Conservation (phyloP, 805 yeast genomes). For the Schwanniomyces pseudopolymorphus region DNA sequence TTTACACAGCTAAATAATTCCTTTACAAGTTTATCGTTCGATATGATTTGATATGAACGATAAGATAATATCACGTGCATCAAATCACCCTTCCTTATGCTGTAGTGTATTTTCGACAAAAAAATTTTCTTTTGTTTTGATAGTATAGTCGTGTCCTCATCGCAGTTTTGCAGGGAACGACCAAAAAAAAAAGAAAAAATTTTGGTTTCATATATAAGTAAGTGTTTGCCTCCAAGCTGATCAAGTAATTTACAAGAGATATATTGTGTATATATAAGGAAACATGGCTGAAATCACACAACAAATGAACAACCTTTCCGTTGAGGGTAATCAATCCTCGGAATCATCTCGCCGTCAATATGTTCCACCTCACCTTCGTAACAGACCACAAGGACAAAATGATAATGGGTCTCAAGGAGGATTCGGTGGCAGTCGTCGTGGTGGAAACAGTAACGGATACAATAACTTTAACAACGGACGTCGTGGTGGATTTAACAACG, state of each 20-base stretch:
- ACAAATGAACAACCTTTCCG: slow-evolving; percentile 56
- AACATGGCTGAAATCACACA: slow-evolving; percentile 59
- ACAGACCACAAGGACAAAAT: slow-evolving; percentile 19
- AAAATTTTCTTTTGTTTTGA: not conserved
- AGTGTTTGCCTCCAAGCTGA: slow-evolving; percentile 1
- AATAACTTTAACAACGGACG: slow-evolving; percentile 21
- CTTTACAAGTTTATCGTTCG: too few relatives aligned
- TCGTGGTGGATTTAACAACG: slow-evolving; percentile 11
- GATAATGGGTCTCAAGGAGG: slow-evolving; percentile 14
- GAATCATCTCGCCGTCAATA: slow-evolving; percentile 33
- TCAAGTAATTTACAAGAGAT: not conserved
- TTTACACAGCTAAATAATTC: not conserved
- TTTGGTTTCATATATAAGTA: not conserved
- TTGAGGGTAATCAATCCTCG: slow-evolving; percentile 24
- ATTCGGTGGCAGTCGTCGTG: slow-evolving; percentile 14
- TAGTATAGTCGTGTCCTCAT: slow-evolving; percentile 1
- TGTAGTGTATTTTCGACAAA: not conserved
- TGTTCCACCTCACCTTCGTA: slow-evolving; percentile 57
- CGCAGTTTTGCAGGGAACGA: not conserved
- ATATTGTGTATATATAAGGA: not conserved
- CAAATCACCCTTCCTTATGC: not conserved
- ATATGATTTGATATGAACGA: not conserved
- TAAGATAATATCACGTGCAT: slow-evolving; percentile 1
- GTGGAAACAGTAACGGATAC: slow-evolving; percentile 25
- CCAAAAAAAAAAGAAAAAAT: slow-evolving; percentile 2